Base-by-base conservation (phyloP, 2,329 filamentous ascomycete species). In the Tolypocladium ophioglossoides region DNA sequence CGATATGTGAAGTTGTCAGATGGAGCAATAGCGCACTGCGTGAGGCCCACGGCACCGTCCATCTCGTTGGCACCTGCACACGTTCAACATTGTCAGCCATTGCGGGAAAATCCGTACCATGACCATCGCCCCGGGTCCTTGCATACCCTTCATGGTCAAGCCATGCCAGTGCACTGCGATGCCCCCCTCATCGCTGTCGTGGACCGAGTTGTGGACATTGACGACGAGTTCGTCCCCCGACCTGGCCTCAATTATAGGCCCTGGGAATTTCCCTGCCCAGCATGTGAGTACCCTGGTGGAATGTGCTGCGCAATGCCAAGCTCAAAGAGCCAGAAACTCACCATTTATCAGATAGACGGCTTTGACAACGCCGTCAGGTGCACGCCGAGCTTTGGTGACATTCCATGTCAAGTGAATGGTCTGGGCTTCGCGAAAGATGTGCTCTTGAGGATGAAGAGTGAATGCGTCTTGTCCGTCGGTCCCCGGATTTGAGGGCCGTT, bases 131-230 rank as follows among this genome's bases (percentile, higher is more conserved):
- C 14, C 22, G 20, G 35, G 18, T 32, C 44, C 8, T 20, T 9
- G 24, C 53, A 11, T 52, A 38, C 79, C 79, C 58, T 78, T 79
- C 67, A 86, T 83, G 60, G 79, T 81, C 57, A 88, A 73, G 20
- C 85, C 85, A 62, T 89, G 85, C 70, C 84, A 89, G 62, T 89
- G 85, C 16, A 88, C 72, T 49, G 77, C 77, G 2, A 84, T 82
- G 16, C 57, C 57, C 0, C 34, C 48, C 16, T 57, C 49, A 9
- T 32, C 40, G 11, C 39, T 7, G 27, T 56, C 54, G 16, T 58
- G 34, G 61, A 74, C 66, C 10, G 58, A 58, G 61, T 76, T 76
- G 51, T 67, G 63, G 6, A 77, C 72, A 4, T 61, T 61, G 16
- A 77, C 67, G 2, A 70, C 63, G 40, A 77, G 59, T 22, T 67